Evolutionary conservation across 805 yeast genomes (phyloP).

Genomic region (Priceomyces melissophilus): DNA sequence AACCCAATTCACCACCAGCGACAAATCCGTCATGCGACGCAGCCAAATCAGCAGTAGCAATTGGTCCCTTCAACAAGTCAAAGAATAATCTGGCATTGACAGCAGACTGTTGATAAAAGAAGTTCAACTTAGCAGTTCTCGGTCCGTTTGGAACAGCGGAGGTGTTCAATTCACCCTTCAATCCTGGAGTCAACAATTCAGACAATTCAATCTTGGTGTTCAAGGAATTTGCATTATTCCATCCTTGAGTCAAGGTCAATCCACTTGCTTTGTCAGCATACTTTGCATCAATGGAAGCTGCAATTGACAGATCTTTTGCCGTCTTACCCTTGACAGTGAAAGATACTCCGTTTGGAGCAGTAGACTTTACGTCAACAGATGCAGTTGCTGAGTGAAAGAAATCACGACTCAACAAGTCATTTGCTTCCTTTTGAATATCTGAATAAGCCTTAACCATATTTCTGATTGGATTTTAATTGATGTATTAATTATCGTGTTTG

Average conservation of each 20-base stretch:
- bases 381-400: constrained; percentile 91
- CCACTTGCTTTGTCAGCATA: constrained; percentile 91
- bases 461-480: background rate
- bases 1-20: constrained; percentile 95
- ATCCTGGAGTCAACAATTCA: constrained; percentile 91
- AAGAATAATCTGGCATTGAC: constrained; percentile 93
- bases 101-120: constrained; percentile 88
- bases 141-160: constrained; percentile 79
- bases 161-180: constrained; percentile 88
- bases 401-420: constrained; percentile 85
- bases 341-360: constrained; percentile 94
- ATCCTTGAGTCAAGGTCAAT: constrained; percentile 91
- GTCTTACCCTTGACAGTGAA: constrained; percentile 93
- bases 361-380: constrained; percentile 82
- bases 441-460: constrained; percentile 76
- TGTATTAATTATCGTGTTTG: background rate
- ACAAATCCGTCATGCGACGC: constrained; percentile 95
- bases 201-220: constrained; percentile 91
- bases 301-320: constrained; percentile 73
- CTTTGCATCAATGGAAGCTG: constrained; percentile 88
- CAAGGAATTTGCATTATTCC: constrained; percentile 91
- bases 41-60: constrained; percentile 91
- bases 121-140: constrained; percentile 85
- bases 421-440: constrained; percentile 89
- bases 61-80: constrained; percentile 92